Percentiles rank a stretch among this genome's conserved stretches.
Evolutionary conservation across 176 grass and related monocot genomes (phyloP).

Genomic region (Juncus effusus): DNA sequence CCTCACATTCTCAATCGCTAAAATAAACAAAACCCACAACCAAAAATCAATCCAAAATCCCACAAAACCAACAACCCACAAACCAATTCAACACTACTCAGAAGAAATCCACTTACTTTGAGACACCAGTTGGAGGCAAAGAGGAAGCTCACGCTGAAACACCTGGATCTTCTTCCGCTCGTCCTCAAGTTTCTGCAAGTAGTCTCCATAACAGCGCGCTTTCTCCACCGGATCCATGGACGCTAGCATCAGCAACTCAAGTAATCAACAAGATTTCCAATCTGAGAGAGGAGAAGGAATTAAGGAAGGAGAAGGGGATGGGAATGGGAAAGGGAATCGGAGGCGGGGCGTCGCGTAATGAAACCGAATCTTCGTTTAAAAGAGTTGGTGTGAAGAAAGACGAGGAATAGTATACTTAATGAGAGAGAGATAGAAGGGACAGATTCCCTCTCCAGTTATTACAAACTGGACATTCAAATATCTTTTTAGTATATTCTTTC

Average conservation of each 20-base stretch:
- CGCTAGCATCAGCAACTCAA: neutral
- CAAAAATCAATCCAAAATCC: neutral
- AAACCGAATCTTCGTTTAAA: conserved; percentile 48
- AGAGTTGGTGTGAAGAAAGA: conserved; percentile 24
- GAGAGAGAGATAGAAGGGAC: neutral
- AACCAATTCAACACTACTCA: neutral
- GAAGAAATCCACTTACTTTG: conserved; percentile 33
- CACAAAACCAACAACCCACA: neutral
- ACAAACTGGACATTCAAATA: neutral
- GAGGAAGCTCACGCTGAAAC: conserved; percentile 80
- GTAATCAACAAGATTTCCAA: neutral
- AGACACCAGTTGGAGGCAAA: conserved; percentile 77
- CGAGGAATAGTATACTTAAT: neutral
- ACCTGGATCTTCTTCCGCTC: conserved; percentile 82
- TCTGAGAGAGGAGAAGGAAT: conserved; percentile 1
- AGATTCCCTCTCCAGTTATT: neutral
- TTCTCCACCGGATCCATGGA: conserved; percentile 21
- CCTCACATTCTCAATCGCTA: conserved; percentile 68
- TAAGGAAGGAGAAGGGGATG: neutral
- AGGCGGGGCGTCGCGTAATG: conserved; percentile 77
- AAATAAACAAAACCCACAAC: neutral
- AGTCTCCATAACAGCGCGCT: conserved; percentile 34
- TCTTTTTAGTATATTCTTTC: too few relatives aligned
- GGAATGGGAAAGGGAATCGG: conserved; percentile 32
- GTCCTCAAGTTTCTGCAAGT: conserved; percentile 71